phyloP scores from a whole-genome alignment of 208 protist species.

The Trichomonas gallinae region DNA sequence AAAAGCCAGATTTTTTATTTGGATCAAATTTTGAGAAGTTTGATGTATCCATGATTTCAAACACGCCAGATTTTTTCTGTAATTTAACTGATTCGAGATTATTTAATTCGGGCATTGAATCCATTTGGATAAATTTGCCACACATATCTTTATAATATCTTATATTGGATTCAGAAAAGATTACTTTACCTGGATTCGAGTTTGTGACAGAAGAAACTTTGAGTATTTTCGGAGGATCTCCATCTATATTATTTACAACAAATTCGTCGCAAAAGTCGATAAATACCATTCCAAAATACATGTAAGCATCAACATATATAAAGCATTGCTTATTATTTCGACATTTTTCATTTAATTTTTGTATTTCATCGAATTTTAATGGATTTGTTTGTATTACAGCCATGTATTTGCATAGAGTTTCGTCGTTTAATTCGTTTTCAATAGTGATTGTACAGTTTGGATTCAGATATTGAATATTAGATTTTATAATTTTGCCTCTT shows the following conservation, averaged over 20 bases:
- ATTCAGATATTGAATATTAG: background rate
- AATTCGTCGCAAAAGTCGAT: background rate
- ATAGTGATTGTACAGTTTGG: background rate
- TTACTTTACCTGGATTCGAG: background rate
- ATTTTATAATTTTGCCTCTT: background rate
- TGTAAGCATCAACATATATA: background rate
- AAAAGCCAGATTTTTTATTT: background rate
- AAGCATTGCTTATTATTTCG: background rate
- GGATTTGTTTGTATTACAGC: background rate
- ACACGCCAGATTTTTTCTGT: background rate
- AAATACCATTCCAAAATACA: background rate
- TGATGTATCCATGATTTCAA: background rate
- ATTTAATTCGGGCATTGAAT: background rate
- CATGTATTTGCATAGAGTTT: background rate
- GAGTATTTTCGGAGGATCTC: background rate
- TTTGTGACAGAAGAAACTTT: background rate
- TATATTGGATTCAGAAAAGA: background rate
- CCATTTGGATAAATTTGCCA: background rate
- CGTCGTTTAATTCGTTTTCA: background rate
- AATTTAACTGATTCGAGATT: background rate
- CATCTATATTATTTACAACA: background rate
- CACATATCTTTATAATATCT: background rate
- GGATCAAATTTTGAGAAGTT: background rate
- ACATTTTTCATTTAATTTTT: background rate
- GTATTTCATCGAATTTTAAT: background rate